Conservation (phyloP, 768 basidiomycete genomes). For the Mycena chlorophos region DNA sequence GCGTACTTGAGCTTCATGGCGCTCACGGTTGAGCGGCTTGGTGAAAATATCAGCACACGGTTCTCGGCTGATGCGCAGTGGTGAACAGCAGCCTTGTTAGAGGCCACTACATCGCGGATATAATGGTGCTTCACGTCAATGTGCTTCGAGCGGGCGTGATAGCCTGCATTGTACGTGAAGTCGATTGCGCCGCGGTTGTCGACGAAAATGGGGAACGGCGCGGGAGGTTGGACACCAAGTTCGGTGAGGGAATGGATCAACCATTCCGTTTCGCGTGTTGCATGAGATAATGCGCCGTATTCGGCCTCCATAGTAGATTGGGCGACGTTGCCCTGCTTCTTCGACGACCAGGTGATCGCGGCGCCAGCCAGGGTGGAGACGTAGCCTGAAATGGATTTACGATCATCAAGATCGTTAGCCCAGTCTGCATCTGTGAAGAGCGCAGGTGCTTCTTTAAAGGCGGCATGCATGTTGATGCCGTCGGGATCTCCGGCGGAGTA, state of each 20-base stretch:
- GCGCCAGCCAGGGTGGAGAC: no score
- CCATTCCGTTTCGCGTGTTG: slow-evolving; percentile 35
- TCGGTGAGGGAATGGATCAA: slow-evolving; percentile 18
- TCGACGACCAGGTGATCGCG: no score
- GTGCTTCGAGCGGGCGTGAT: slow-evolving; percentile 24
- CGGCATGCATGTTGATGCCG: no score
- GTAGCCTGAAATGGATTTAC: no score
- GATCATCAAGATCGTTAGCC: no score
- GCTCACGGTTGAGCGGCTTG: slow-evolving; percentile 21
- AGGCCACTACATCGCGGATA: slow-evolving; percentile 27
- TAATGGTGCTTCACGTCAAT: slow-evolving; percentile 36
- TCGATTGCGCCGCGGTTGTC: slow-evolving; percentile 30
- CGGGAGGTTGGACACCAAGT: slow-evolving; percentile 4
- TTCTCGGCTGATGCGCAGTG: slow-evolving; percentile 29
- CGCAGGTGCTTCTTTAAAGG: no score
- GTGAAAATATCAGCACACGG: slow-evolving; percentile 33
- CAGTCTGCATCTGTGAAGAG: no score
- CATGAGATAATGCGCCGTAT: no score
- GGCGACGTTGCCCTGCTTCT: no score
- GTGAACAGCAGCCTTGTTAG: slow-evolving; percentile 21
- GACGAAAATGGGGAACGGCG: slow-evolving; percentile 21
- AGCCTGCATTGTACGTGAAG: slow-evolving; percentile 7
- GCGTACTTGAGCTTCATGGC: slow-evolving; percentile 9
- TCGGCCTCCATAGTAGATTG: no score
- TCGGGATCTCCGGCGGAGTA: no score